These are phyloP conservation scores for Pseudozyma hubeiensis DNA, from an alignment of 1,284 basidiomycete genomes.

Conservation along the genomic window DNA sequence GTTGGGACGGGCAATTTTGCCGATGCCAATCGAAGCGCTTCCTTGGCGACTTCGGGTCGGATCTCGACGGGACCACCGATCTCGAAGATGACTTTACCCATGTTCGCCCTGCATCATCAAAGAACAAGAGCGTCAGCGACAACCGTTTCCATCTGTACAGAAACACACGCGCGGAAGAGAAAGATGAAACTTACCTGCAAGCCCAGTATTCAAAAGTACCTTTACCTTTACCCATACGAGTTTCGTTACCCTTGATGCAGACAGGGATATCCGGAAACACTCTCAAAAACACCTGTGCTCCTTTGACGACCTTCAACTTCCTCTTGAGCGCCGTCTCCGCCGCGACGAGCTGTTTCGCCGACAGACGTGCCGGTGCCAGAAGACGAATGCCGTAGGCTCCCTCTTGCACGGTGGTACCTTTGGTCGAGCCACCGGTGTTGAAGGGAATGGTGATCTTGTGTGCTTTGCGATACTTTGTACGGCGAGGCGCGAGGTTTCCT, in stretches of 20 bases:
- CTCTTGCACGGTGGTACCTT: slow-evolving; percentile 90
- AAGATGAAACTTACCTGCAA: slow-evolving; percentile 76
- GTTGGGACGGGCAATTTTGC: slow-evolving; percentile 88
- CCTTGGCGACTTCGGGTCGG: slow-evolving; percentile 90
- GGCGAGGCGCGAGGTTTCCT: slow-evolving; percentile 81
- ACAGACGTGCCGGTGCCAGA: slow-evolving; percentile 84
- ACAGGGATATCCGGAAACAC: slow-evolving; percentile 97
- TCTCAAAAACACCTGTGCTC: slow-evolving; percentile 85
- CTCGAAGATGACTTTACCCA: slow-evolving; percentile 94
- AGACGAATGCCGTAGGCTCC: slow-evolving; percentile 93
- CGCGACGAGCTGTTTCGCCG: slow-evolving; percentile 87
- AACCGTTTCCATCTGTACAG: not conserved
- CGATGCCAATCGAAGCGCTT: slow-evolving; percentile 88
- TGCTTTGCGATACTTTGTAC: slow-evolving; percentile 83
- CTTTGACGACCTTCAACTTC: slow-evolving; percentile 91
- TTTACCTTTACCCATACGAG: slow-evolving; percentile 99
- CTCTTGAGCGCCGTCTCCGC: slow-evolving; percentile 89
- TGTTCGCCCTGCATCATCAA: slow-evolving; percentile 77
- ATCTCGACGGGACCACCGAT: slow-evolving; percentile 86
- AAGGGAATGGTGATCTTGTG: slow-evolving; percentile 82
- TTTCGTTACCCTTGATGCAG: slow-evolving; percentile 98
- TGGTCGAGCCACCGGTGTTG: slow-evolving; percentile 82
- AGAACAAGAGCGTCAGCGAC: not conserved
- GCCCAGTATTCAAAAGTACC: slow-evolving; percentile 98
- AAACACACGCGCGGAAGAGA: not conserved